Evolutionary conservation across 2,329 filamentous ascomycete genomes (phyloP), one percentile per base, ranked within the genome.

Genomic region (Drechslera avenae): DNA sequence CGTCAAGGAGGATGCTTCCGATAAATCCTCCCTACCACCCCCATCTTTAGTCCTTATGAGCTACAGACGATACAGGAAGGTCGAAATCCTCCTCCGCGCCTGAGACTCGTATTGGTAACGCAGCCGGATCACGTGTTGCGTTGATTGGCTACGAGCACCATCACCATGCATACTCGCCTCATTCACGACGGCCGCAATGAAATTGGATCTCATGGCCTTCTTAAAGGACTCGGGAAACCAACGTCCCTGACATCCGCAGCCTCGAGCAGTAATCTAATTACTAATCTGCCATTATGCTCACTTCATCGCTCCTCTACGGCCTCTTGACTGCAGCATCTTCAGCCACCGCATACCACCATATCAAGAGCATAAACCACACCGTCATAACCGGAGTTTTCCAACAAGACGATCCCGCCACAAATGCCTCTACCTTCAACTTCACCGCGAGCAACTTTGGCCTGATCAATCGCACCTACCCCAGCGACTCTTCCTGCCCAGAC

Each of bases 371-470:
- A 65, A 80, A 81, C 50, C 88, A 86, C 66, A 82, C 80, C 0
- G 81, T 85, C 0, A 77, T 88, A 0, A 74, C 77, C 0, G 86
- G 84, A 0, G 83, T 85, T 68, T 89, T 89, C 61, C 73, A 84
- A 17, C 86, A 89, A 62, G 86, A 88, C 63, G 79, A 86, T 17
- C 63, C 76, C 0, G 63, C 74, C 3, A 88, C 86, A 0, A 73
- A 83, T 48, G 72, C 84, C 1, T 74, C 67, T 2, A 79, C 72
- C 2, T 89, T 88, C 69, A 69, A 63, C 50, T 72, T 79, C 64
- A 49, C 40, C 5, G 56, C 60, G 12, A 56, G 74, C 48, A 88
- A 88, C 73, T 87, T 87, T 63, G 87, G 87, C 21, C 76, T 90
- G 17, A 79, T 89, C 55, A 80, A 87, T 62, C 80, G 81, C 39